These are phyloP conservation scores for Epicoccum nigrum DNA, from an alignment of 2,329 filamentous ascomycete species.

Conservation along the genomic window DNA sequence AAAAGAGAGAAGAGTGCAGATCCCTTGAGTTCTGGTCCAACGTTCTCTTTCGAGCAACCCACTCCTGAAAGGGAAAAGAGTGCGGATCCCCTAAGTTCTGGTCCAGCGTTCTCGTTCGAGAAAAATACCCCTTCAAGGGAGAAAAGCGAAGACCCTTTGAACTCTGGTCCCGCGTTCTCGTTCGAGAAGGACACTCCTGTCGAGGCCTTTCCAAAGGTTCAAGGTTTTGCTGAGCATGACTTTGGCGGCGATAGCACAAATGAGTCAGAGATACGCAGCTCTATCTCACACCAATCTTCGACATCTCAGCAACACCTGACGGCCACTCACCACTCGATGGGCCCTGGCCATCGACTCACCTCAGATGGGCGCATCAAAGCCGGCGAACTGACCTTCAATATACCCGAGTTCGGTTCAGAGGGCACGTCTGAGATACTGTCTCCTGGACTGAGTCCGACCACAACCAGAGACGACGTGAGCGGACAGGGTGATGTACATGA, in stretches of 20 bases:
- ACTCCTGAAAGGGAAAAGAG: too few relatives aligned
- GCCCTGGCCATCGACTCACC: slow-evolving; percentile 11
- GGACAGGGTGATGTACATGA: slow-evolving; percentile 3
- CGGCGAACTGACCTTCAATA: slow-evolving; percentile 14
- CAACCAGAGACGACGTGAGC: slow-evolving; percentile 8
- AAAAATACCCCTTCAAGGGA: too few relatives aligned
- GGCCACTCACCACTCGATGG: slow-evolving; percentile 9
- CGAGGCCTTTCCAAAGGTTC: slow-evolving; percentile 5
- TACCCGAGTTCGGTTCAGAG: slow-evolving; percentile 11
- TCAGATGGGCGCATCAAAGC: slow-evolving; percentile 17
- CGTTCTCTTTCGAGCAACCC: too few relatives aligned
- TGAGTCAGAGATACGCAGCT: slow-evolving; percentile 4
- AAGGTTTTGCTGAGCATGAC: slow-evolving; percentile 10
- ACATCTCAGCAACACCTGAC: not conserved
- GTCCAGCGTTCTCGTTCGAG: too few relatives aligned
- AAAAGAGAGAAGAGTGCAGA: slow-evolving; percentile 10
- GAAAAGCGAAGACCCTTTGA: too few relatives aligned
- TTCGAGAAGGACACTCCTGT: slow-evolving; percentile 10
- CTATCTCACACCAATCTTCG: not conserved
- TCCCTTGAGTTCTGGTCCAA: not conserved
- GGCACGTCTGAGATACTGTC: slow-evolving; percentile 6
- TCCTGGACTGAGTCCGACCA: slow-evolving; percentile 13
- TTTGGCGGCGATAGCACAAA: slow-evolving; percentile 13
- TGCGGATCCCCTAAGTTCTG: too few relatives aligned
- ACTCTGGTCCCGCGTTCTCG: slow-evolving; percentile 8